Evolutionary conservation across 2,329 filamentous ascomycete genomes (phyloP), one percentile per base, ranked within the genome.

Genomic region (Pseudogymnoascus destructans): DNA sequence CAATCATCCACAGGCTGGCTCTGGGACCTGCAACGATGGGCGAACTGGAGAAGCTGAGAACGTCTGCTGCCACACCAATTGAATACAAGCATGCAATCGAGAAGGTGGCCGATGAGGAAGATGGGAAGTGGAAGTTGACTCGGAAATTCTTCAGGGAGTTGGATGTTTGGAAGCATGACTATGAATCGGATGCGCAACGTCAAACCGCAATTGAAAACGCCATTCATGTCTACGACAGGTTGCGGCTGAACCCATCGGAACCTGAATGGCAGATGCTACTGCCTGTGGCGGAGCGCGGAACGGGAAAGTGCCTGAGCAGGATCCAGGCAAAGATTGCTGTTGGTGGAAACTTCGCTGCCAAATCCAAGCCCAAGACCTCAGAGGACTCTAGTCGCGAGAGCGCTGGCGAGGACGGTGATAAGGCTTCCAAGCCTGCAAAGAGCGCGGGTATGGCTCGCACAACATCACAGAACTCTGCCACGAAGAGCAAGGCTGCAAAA

Each of bases 221-320:
- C 11, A 74, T 83, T 59, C 76, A 73, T 60, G 72, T 77, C 58
- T 85, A 78, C 62, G 82, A 85, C 67, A 79, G 77, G 66, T 74
- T 79, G 68, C 74, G 82, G 35, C 63, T 85, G 27, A 77, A 76
- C 5, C 71, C 76, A 1, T 75, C 75, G 0, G 80, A 84, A 59
- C 75, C 76, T 0, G 75, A 80, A 57, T 85, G 82, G 82, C 78
- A 85, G 64, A 77, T 73, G 62, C 70, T 85, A n/a, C 70, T 84
- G 9, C 76, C 78, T 4, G 74, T 73, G 62, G 74, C 78, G 52
- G 80, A 85, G 58, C 74, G 82, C 56, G 79, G 79, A 57, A 78
- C 77, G 58, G 81, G 81, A 57, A 82, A 78, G 56, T 78, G 77
- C 56, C 70, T 85, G 32, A 85, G 82, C 70, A 81, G 78, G 64